phyloP scores from a whole-genome alignment of 192 early-diverging fungal genomes.

The Thamnidium elegans region DNA sequence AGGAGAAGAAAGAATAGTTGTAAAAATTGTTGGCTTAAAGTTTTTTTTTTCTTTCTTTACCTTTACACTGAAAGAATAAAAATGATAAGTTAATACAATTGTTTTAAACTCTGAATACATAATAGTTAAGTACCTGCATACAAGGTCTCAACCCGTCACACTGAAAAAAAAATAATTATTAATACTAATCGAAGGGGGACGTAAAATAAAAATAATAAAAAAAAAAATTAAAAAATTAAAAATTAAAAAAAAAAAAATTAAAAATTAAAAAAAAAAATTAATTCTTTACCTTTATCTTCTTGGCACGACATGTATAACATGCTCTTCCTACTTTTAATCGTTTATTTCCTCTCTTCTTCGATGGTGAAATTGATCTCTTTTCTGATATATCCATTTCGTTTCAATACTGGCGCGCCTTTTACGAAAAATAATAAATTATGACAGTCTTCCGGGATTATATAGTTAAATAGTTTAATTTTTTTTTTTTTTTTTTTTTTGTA shows the following conservation, averaged over 20 bases:
- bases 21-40: too few relatives aligned
- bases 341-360: neutral
- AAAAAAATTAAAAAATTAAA: too few relatives aligned
- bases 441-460: neutral
- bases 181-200: neutral
- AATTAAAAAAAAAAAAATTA: too few relatives aligned
- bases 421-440: neutral
- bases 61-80: conserved; percentile 24
- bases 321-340: conserved; percentile 24
- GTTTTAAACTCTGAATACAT: neutral
- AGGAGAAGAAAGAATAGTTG: neutral
- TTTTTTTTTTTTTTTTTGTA: conserved; percentile 7
- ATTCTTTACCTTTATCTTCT: conserved; percentile 23
- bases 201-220: too few relatives aligned
- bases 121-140: conserved; percentile 20
- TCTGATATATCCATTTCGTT: neutral
- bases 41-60: neutral
- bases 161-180: conserved; percentile 9
- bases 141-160: conserved; percentile 32
- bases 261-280: too few relatives aligned
- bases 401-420: neutral
- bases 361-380: neutral
- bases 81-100: neutral
- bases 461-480: too few relatives aligned
- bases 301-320: conserved; percentile 22